These are phyloP conservation scores for Dictyostelium brefeldianum DNA, from an alignment of 78 protist species.

Conservation along the genomic window DNA sequence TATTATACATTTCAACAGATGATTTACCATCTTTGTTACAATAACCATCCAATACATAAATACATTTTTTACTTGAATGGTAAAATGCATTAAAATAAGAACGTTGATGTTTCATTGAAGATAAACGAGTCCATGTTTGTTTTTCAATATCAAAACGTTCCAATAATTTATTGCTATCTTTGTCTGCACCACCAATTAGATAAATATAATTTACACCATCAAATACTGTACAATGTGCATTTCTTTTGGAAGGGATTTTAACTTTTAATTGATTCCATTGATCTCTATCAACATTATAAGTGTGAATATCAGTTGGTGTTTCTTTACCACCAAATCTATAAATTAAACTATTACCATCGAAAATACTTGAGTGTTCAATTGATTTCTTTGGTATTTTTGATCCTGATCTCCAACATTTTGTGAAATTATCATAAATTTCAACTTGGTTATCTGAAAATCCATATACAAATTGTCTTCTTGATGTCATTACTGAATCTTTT, in stretches of 20 bases:
- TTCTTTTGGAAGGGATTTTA: slow-evolving; percentile 19
- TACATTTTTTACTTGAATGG: slow-evolving; percentile 24
- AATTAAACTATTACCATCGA: slow-evolving; percentile 18
- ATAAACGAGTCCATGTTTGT: background rate
- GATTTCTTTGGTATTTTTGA: background rate
- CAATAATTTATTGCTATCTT: background rate
- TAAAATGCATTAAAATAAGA: slow-evolving; percentile 41
- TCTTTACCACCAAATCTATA: slow-evolving; percentile 68
- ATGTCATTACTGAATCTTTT: slow-evolving; percentile 48
- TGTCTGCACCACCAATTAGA: slow-evolving; percentile 56
- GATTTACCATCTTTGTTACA: slow-evolving; percentile 37
- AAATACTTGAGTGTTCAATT: slow-evolving; percentile 29
- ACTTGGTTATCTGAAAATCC: slow-evolving; percentile 21
- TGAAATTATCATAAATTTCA: slow-evolving; percentile 40
- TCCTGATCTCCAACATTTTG: slow-evolving; percentile 34
- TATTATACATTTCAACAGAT: slow-evolving; percentile 38
- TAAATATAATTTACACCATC: slow-evolving; percentile 40
- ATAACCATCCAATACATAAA: slow-evolving; percentile 68
- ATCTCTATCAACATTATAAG: slow-evolving; percentile 13
- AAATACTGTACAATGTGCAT: slow-evolving; percentile 43
- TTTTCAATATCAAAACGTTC: slow-evolving; percentile 41
- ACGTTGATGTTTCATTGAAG: slow-evolving; percentile 30
- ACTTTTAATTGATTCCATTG: background rate
- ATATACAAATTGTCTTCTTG: slow-evolving; percentile 24
- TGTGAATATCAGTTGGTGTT: background rate